Conservation (phyloP, 306 rosid species). For the Begonia fuchsioides region DNA sequence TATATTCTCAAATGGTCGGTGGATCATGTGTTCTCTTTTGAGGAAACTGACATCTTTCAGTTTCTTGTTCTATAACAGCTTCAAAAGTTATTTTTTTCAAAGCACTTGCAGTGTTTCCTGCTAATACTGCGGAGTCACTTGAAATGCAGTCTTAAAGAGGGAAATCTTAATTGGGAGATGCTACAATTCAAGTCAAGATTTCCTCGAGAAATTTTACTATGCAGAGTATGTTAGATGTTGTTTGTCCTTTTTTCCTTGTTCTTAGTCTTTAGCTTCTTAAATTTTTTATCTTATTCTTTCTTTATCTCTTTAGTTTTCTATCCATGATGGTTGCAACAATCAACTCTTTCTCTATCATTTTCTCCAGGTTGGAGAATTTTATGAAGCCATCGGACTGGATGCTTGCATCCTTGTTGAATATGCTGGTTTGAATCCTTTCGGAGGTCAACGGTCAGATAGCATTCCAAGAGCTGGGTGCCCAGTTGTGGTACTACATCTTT, state of each 20-base stretch:
- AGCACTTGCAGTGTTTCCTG: too few relatives aligned
- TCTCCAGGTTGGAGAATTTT: slow-evolving; percentile 85
- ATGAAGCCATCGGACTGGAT: slow-evolving; percentile 85
- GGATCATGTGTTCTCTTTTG: too few relatives aligned
- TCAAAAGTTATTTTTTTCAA: too few relatives aligned
- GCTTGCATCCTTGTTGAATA: slow-evolving; percentile 85
- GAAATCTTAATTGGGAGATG: slow-evolving; percentile 78
- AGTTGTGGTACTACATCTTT: slow-evolving; percentile 51
- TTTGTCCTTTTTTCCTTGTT: too few relatives aligned
- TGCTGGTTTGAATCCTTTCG: slow-evolving; percentile 89
- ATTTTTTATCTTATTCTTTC: neutral
- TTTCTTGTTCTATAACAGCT: too few relatives aligned
- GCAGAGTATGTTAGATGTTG: slow-evolving; percentile 46
- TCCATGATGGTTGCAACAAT: slow-evolving; percentile 6
- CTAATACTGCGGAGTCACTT: neutral
- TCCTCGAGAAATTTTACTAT: slow-evolving; percentile 80
- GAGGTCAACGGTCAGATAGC: slow-evolving; percentile 74
- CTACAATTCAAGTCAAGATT: slow-evolving; percentile 85
- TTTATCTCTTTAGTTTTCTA: neutral
- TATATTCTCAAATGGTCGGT: too few relatives aligned
- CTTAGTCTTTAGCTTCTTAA: neutral
- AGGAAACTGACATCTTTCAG: too few relatives aligned
- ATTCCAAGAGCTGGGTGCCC: slow-evolving; percentile 93
- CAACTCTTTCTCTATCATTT: neutral
- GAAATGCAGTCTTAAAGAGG: slow-evolving; percentile 61